phyloP scores from a whole-genome alignment of 129 eudicot species.

The Silybum marianum region DNA sequence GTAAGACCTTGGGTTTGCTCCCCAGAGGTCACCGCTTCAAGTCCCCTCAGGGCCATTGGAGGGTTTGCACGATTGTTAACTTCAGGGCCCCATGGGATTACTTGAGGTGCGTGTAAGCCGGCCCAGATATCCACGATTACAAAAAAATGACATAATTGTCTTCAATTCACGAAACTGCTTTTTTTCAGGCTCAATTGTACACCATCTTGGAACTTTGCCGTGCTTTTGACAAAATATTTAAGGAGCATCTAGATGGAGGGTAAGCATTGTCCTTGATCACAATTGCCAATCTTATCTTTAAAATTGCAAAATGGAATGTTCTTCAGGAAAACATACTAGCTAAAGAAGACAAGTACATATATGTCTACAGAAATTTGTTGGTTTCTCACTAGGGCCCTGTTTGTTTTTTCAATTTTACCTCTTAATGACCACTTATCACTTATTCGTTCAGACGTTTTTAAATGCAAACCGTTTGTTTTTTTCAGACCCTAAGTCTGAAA shows the following conservation, averaged over 20 bases:
- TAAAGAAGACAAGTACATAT: background rate
- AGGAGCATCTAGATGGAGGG: conserved; percentile 80
- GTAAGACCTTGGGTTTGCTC: background rate
- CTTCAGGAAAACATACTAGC: background rate
- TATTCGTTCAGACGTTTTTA: too few species aligned
- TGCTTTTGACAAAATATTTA: conserved; percentile 66
- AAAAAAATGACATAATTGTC: background rate
- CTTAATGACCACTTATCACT: too few species aligned
- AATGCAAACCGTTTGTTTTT: too few species aligned
- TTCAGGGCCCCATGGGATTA: background rate
- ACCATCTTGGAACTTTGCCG: conserved; percentile 70
- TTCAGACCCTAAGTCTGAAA: too few species aligned
- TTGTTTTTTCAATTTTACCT: too few species aligned
- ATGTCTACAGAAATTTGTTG: background rate
- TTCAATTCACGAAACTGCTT: conserved; percentile 7
- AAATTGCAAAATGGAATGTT: background rate
- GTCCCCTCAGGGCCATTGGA: background rate
- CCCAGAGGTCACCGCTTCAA: background rate
- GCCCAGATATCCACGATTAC: background rate
- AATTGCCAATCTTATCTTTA: background rate
- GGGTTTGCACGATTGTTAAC: background rate
- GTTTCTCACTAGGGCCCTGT: background rate
- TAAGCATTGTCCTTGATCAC: conserved; percentile 22
- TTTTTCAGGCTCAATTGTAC: conserved; percentile 65
- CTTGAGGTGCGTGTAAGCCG: background rate